Conservation (phyloP, 805 yeast species). For the Candida ficus region DNA sequence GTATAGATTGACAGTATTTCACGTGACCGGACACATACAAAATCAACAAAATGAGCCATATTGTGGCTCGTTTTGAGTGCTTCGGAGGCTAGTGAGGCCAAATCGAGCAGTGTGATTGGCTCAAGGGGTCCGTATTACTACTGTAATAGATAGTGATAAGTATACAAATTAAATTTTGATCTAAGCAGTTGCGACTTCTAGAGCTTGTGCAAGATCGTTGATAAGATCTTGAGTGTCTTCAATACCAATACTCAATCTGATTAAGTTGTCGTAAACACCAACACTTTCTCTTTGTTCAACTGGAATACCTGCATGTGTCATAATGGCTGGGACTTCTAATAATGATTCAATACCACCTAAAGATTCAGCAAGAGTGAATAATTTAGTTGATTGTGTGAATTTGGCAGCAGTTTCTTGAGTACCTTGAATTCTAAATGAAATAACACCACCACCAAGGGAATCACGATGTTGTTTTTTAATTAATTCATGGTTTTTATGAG, state of each 20-base stretch:
- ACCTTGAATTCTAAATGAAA: conserved; percentile 80
- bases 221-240: conserved; percentile 78
- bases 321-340: conserved; percentile 82
- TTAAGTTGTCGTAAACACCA: conserved; percentile 78
- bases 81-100: conserved; percentile 1
- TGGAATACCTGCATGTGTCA: conserved; percentile 93
- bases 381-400: conserved; percentile 67
- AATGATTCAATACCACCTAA: conserved; percentile 86
- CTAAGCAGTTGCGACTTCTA: conserved; percentile 25
- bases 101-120: no score
- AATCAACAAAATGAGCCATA: conserved; percentile 7
- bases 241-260: conserved; percentile 82
- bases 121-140: no score
- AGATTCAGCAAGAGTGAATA: conserved; percentile 85
- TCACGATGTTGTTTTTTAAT: conserved; percentile 75
- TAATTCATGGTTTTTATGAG: conserved; percentile 58
- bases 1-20: conserved; percentile 21
- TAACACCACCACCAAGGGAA: conserved; percentile 88
- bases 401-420: conserved; percentile 72
- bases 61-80: conserved; percentile 9
- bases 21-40: conserved; percentile 18
- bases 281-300: conserved; percentile 67
- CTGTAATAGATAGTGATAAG: not conserved
- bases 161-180: not conserved
- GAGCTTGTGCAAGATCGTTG: conserved; percentile 66